Evolutionary conservation across 164 flowering plant species (phyloP).

Genomic region (Umbellularia californica): DNA sequence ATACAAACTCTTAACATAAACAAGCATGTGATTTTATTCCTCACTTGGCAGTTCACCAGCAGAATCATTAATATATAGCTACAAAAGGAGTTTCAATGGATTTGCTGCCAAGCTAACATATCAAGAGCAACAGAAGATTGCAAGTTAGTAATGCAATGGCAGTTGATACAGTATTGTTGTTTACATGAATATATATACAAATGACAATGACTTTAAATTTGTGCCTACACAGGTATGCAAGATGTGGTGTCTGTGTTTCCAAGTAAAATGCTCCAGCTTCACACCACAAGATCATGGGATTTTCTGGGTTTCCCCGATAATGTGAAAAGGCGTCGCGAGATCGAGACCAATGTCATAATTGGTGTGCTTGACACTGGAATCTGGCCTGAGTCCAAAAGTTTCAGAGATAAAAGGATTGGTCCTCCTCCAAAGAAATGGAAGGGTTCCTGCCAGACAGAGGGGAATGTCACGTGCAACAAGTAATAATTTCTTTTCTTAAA

Average conservation of each 20-base stretch:
- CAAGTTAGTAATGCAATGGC: background rate
- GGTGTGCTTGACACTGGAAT: slow-evolving; percentile 53
- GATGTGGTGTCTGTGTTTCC: slow-evolving; percentile 48
- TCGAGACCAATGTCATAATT: slow-evolving; percentile 40
- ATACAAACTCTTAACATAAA: too few species aligned
- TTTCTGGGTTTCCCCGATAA: slow-evolving; percentile 39
- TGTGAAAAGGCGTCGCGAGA: slow-evolving; percentile 13
- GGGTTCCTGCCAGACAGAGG: slow-evolving; percentile 34
- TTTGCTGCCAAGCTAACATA: slow-evolving; percentile 39
- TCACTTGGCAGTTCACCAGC: slow-evolving; percentile 11
- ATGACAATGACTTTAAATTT: too few species aligned
- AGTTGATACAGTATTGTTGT: background rate
- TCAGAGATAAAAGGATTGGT: slow-evolving; percentile 42
- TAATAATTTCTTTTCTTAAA: slow-evolving; percentile 3
- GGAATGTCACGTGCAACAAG: slow-evolving; percentile 64
- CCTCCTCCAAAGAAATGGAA: slow-evolving; percentile 72
- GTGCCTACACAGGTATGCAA: slow-evolving; percentile 27
- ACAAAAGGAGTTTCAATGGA: slow-evolving; percentile 52
- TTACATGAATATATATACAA: background rate
- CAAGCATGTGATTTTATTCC: background rate
- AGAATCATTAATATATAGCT: slow-evolving; percentile 30
- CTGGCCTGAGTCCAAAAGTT: slow-evolving; percentile 58
- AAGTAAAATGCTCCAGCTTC: slow-evolving; percentile 26
- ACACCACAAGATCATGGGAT: slow-evolving; percentile 62
- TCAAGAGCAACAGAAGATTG: slow-evolving; percentile 19